These are phyloP conservation scores for Talaromyces sp. DNA, from an alignment of 2,329 filamentous ascomycete genomes.

Conservation along the genomic window DNA sequence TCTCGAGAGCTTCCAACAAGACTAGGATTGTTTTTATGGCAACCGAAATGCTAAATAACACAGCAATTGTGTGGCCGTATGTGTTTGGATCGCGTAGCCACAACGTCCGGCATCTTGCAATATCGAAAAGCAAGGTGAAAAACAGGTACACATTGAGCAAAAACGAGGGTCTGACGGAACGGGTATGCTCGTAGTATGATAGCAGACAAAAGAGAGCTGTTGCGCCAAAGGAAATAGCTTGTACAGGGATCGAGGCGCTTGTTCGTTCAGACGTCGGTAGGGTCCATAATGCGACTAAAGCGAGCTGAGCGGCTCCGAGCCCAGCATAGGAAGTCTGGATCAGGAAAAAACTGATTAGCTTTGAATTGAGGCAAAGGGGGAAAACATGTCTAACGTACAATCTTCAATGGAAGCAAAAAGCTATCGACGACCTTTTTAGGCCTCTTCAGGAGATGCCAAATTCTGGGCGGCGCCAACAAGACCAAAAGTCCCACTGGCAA, in stretches of 20 bases:
- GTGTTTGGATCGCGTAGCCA: conserved; percentile 22
- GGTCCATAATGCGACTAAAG: conserved; percentile 33
- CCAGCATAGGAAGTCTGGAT: conserved; percentile 24
- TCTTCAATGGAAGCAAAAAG: conserved; percentile 24
- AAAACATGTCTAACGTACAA: conserved; percentile 24
- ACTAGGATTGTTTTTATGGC: conserved; percentile 34
- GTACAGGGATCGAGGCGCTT: conserved; percentile 28
- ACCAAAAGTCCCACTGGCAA: conserved; percentile 32
- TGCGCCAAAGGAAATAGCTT: conserved; percentile 24
- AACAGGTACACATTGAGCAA: conserved; percentile 35
- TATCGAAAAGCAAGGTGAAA: conserved; percentile 35
- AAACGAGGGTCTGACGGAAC: conserved; percentile 21
- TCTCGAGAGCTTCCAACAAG: conserved; percentile 37
- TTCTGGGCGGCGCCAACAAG: conserved; percentile 27
- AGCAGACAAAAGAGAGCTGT: conserved; percentile 25
- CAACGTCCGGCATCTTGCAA: conserved; percentile 35
- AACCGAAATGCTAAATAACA: conserved; percentile 28
- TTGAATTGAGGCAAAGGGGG: not conserved
- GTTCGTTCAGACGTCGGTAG: conserved; percentile 25
- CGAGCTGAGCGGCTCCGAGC: conserved; percentile 31
- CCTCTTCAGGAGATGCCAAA: conserved; percentile 29
- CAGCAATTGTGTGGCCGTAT: conserved; percentile 29
- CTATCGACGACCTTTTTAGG: conserved; percentile 29
- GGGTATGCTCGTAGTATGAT: conserved; percentile 21
- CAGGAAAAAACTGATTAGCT: conserved; percentile 3